Percentiles rank a stretch among this genome's conserved stretches.
Evolutionary conservation across 2,329 filamentous ascomycete species (phyloP).

Genomic region (Fusarium palustre): DNA sequence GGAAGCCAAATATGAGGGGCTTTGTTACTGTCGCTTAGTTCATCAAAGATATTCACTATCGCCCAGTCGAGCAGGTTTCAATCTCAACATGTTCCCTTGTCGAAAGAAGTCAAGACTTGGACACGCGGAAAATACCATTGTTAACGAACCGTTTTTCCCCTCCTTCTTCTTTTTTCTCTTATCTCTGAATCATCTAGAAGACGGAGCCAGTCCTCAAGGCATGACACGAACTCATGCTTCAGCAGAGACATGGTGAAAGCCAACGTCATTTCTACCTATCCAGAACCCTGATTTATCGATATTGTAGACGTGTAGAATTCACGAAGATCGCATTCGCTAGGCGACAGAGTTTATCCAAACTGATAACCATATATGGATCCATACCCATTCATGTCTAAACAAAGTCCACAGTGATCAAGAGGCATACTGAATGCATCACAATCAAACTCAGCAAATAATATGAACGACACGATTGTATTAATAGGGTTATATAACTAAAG

Average conservation of each 20-base stretch:
- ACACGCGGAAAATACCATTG: too few species aligned
- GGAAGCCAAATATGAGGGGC: too few species aligned
- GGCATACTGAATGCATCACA: neutral
- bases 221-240: neutral
- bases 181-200: too few species aligned
- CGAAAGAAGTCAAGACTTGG: neutral
- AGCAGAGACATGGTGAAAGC: neutral
- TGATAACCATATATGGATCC: neutral
- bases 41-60: neutral
- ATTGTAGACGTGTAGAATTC: neutral
- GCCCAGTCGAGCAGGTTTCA: neutral
- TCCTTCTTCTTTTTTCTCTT: too few species aligned
- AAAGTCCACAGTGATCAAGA: neutral
- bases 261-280: too few species aligned
- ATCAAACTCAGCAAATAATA: slow-evolving; percentile 1
- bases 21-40: neutral
- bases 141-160: too few species aligned
- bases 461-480: slow-evolving; percentile 34
- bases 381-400: neutral
- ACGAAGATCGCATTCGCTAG: neutral
- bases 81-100: neutral
- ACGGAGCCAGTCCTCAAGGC: neutral
- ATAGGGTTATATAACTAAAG: slow-evolving; percentile 39
- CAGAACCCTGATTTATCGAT: neutral
- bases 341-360: neutral